Evolutionary conservation across 148 eudicot genomes (phyloP), one percentile per base, ranked within the genome.

Genomic region (Camellia lanceoleosa): DNA sequence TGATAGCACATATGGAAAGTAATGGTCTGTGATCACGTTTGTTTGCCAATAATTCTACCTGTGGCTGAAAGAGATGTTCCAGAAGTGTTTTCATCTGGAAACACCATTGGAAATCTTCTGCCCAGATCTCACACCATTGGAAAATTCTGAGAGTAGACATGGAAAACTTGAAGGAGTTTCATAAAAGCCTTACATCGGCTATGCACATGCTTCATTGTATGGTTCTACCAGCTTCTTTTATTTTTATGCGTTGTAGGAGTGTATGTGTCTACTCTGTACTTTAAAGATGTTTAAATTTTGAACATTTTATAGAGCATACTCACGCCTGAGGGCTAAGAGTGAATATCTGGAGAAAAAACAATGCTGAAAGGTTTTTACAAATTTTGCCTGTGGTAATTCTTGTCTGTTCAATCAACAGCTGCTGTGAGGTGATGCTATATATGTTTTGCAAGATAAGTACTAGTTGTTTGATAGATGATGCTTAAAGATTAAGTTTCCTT

Each of bases 1-100:
- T 85, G 94, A 92, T 71, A 86, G 75, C 70, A 91, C 91, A 20
- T 89, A 89, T 73, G 38, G 38, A 30, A 30, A 30, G 38, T 30
- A 30, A 30, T 30, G 38, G 38, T 30, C 38, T 30, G 1, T 63
- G 82, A 72, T 62, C 61, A 58, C 14, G 69, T 66, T 66, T 66
- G 44, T 66, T 41, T 42, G 71, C 49, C 43, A 4, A 18, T 43
- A 4, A 67, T 42, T 14, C 69, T 23, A 66, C 44, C 44, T 66
- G 38, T 38, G 44, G 9, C 44, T 7, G 69, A 66, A 16, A 63
- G 11, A 23, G 69, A 66, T 66, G 71, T 41, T 42, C 71, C 23
- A 11, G 71, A 58, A 58, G 47, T 38, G 49, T 67, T n/a, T 9
- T 67, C 12, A 47, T 41, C 47, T 67, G 71, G 71, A 67, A 42